Base-by-base conservation (phyloP, 2,329 filamentous ascomycete species). In the Macrophomina pseudophaseolina region DNA sequence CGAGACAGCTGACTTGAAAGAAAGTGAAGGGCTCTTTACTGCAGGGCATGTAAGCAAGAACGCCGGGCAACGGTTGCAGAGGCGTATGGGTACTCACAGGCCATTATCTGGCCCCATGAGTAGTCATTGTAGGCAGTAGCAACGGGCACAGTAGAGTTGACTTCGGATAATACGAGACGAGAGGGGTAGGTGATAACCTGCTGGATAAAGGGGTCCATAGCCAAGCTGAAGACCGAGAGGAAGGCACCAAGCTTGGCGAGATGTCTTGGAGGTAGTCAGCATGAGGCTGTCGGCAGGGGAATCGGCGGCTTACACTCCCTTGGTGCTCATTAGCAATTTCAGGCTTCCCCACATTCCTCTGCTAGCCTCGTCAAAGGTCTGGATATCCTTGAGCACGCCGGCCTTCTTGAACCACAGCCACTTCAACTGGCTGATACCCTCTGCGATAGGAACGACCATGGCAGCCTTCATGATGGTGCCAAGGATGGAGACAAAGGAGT, bases 351-450 rank as follows among this genome's bases (percentile, higher is more conserved):
- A 65, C 49, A 56, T 32, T 18, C 64, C 64, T 42, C 64, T 40
- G 11, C 64, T 66, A 14, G 64, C 64, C 64, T 66, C 53, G 18
- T 66, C 64, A 44, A 59, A 66, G 8, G 54, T 66, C 23, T 66
- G 53, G 38, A 66, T 66, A 18, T 66, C 64, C 12, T 62, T 60
- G 7, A 66, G 48, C 18, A 53, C 54, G 18, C 64, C 56, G 32
- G 53, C 56, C 56, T 66, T 59, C 18, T 66, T 66, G 64, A 75
- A 75, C 64, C 75, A 72, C 3, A 69, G 18, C 78, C 78, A 80
- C 69, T 80, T 80, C 42, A 78, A 67, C 67, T 81, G 79, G 48
- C 74, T 72, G 32, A 80, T 69, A 30, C 74, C 74, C 38, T 74
- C 72, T 1, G 75, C 72, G 16, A 76, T 66, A 5, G 73, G 71